Evolutionary conservation across 306 rosid genomes (phyloP).

Genomic region (Ormosia semicastrata): DNA sequence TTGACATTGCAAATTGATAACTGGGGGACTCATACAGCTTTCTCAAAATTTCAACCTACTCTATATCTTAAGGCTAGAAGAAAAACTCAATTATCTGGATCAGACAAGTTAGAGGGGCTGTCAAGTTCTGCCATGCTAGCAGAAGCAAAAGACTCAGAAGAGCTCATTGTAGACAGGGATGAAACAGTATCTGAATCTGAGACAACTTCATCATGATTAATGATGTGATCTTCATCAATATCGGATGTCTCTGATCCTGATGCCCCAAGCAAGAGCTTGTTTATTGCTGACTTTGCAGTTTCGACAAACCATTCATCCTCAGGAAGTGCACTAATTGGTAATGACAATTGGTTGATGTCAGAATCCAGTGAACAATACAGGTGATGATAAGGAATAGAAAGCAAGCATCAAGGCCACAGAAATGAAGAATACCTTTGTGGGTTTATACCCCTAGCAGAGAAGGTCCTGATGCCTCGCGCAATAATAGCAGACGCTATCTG

Average conservation of each 20-base stretch:
- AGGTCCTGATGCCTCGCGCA: conserved; percentile 88
- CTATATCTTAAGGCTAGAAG: background rate
- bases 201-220: conserved; percentile 44
- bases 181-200: conserved; percentile 78
- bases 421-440: conserved; percentile 67
- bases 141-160: conserved; percentile 85
- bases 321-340: conserved; percentile 64
- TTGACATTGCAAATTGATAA: conserved; percentile 3
- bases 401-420: conserved; percentile 9
- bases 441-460: conserved; percentile 80
- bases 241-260: conserved; percentile 85
- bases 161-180: conserved; percentile 68
- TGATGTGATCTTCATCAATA: conserved; percentile 72
- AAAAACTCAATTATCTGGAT: conserved; percentile 44
- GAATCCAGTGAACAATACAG: background rate
- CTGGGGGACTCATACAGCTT: background rate
- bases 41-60: conserved; percentile 21
- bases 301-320: conserved; percentile 98
- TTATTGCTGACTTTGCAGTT: conserved; percentile 84
- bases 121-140: conserved; percentile 96
- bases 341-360: conserved; percentile 27
- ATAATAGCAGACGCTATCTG: conserved; percentile 90
- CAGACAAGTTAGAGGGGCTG: conserved; percentile 71
- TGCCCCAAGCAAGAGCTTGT: conserved; percentile 63
- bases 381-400: conserved; percentile 15